Base-by-base conservation (phyloP, 148 eudicot genomes). In the Salicornia ramosissima region DNA sequence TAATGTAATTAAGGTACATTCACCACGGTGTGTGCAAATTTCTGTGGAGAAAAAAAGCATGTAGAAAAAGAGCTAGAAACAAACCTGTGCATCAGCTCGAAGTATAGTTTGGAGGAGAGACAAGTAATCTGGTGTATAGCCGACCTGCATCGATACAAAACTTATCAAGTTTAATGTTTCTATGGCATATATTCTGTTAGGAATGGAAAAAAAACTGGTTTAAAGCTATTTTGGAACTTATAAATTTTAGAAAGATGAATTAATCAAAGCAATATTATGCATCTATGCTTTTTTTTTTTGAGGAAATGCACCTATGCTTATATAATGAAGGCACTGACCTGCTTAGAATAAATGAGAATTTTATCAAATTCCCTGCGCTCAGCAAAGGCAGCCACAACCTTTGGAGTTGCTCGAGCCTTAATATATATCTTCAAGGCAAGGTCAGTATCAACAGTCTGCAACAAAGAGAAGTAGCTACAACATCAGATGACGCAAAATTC, bases 371-470 rank as follows among this genome's bases (percentile, higher is more conserved):
- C 80, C 66, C 80, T 73, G 53, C 80, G 73, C 59, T 78, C 80
- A 16, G 80, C 80, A 77, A 77, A 77, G 64, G 80, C 80, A 72
- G 80, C 77, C 68, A 78, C 80, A 45, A 78, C 80, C 80, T 77
- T 77, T 18, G 80, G 80, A 42, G 80, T 77, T 52, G 98, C 98
- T 80, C 98, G 87, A 51, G 98, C 98, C 86, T 94, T 94, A 64
- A 89, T 88, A 79, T 88, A 90, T 60, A 93, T 88, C 80, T 94
- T 94, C 76, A 94, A 76, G 21, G 98, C 98, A 79, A 94, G 96
- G 78, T 94, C 97, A 78, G 84, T 94, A 74, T 94, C 98, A 78
- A 94, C 98, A 56, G 98, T 94, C 98, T 94, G 74, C 80, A 75
- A 49, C 18, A 74, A 40, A 56, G 66, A 50, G 39, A 71, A 47